Evolutionary conservation across 768 basidiomycete genomes (phyloP), one percentile per base, ranked within the genome.

Genomic region (Rhodotorula toruloides): DNA sequence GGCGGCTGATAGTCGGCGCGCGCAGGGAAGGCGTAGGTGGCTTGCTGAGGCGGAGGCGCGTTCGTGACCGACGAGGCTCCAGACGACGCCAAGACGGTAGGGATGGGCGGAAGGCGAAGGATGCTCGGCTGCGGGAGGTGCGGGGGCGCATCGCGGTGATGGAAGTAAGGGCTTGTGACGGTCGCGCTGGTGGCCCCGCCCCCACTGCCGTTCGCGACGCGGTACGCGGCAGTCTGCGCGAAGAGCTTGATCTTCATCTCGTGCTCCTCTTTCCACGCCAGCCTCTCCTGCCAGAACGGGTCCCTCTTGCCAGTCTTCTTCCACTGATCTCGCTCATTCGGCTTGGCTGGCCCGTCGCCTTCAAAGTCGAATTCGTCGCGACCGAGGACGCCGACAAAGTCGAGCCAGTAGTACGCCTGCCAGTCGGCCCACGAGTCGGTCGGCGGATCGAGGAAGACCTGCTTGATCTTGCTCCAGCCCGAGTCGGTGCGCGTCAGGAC

Each of bases 391-490:
- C 58, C 62, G 42, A 67, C n/a, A 22, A 60, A 71, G 14, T 59
- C 65, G 49, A 71, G 57, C 70, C 70, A 71, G 0, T 12, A 7
- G 50, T 47, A 61, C 58, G 70, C 70, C 6, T 9, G 29, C 27
- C 6, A n/a, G 19, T 32, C 32, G 22, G 57, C 46, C 3, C 16
- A 6, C 34, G 57, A 54, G 32, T 2, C 27, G 27, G 37, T 47
- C 44, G 65, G 65, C 37, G 29, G 29, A 34, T 56, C 57, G 58
- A 63, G 39, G 9, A 11, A 47, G 21, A 70, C 65, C 1, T 34
- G 9, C 37, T 52, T 43, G 54, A 71, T 9, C 32, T 52, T 39
- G 10, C 21, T 49, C 22, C 31, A 25, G 36, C 65, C 64, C 39
- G 61, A 60, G 37, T 63, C 63, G 34, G 36, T 21, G 13, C 32